These are phyloP conservation scores for Cryptococcus maquisensis DNA, from an alignment of 1,284 basidiomycete species.

Conservation along the genomic window DNA sequence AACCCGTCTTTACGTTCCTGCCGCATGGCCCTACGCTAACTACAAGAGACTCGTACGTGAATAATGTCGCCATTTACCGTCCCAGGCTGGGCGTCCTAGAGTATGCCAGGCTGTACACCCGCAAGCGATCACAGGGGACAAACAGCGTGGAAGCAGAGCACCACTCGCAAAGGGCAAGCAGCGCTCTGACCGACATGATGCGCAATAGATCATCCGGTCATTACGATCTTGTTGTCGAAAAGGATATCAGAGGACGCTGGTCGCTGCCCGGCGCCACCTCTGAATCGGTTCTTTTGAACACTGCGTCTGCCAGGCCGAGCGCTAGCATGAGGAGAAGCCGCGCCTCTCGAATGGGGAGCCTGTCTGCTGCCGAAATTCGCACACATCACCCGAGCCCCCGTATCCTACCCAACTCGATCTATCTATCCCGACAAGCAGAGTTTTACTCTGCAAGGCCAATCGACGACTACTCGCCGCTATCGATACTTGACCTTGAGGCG, in stretches of 20 bases:
- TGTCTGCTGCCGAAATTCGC: slow-evolving; percentile 73
- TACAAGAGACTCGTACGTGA: slow-evolving; percentile 14
- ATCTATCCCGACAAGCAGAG: slow-evolving; percentile 73
- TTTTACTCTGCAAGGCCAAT: slow-evolving; percentile 66
- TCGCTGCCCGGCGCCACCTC: slow-evolving; percentile 56
- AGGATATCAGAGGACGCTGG: slow-evolving; percentile 64
- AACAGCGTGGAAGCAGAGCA: neutral
- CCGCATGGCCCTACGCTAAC: slow-evolving; percentile 17
- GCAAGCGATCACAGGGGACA: neutral
- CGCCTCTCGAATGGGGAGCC: slow-evolving; percentile 43
- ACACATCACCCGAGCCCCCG: slow-evolving; percentile 59
- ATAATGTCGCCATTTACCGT: slow-evolving; percentile 35
- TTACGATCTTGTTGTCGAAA: slow-evolving; percentile 55
- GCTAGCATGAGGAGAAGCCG: neutral
- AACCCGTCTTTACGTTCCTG: slow-evolving; percentile 16
- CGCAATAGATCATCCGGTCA: slow-evolving; percentile 22
- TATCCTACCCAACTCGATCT: slow-evolving; percentile 66
- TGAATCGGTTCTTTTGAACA: slow-evolving; percentile 47
- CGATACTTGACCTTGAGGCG: slow-evolving; percentile 62
- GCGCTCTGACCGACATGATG: slow-evolving; percentile 45
- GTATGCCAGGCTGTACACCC: slow-evolving; percentile 20
- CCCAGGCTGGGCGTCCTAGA: slow-evolving; percentile 20
- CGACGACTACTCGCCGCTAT: slow-evolving; percentile 72
- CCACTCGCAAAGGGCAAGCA: slow-evolving; percentile 17
- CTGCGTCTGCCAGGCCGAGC: neutral